Percentiles rank a stretch among this genome's conserved stretches.
These are phyloP conservation scores for Candida glaebosa DNA, from an alignment of 805 yeast species.

Conservation along the genomic window DNA sequence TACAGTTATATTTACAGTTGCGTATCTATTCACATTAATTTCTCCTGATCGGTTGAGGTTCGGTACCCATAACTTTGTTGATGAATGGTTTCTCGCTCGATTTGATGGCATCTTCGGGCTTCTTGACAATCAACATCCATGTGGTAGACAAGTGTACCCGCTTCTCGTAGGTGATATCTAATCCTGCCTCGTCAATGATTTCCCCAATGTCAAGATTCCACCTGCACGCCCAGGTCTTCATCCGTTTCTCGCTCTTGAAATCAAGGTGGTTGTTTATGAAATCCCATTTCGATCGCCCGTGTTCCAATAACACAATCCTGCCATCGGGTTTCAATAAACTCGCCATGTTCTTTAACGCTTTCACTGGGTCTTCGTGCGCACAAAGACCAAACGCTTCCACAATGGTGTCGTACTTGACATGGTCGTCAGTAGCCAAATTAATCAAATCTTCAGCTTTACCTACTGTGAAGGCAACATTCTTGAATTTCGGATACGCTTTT, in stretches of 20 bases:
- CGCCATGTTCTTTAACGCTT: constrained; percentile 72
- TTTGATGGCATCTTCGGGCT: constrained; percentile 60
- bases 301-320: constrained; percentile 81
- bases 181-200: constrained; percentile 75
- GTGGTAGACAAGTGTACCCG: constrained; percentile 91
- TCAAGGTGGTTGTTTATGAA: constrained; percentile 79
- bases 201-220: constrained; percentile 96
- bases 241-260: constrained; percentile 74
- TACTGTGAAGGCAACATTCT: constrained; percentile 79
- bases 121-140: constrained; percentile 77
- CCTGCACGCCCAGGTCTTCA: constrained; percentile 93
- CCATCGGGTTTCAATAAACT: constrained; percentile 83
- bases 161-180: constrained; percentile 76
- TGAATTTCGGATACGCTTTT: constrained; percentile 59
- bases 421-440: constrained; percentile 46
- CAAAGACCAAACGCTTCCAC: constrained; percentile 94
- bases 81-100: constrained; percentile 40
- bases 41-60: constrained; percentile 24
- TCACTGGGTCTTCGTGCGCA: constrained; percentile 91
- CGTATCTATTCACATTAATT: constrained; percentile 5
- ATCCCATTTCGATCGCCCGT: constrained; percentile 82
- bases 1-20: constrained; percentile 7
- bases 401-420: constrained; percentile 80
- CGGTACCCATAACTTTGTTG: constrained; percentile 39
- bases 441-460: constrained; percentile 85